These are phyloP conservation scores for Neotropicomus parvogracilis DNA, from an alignment of 1,284 basidiomycete species.

Conservation along the genomic window DNA sequence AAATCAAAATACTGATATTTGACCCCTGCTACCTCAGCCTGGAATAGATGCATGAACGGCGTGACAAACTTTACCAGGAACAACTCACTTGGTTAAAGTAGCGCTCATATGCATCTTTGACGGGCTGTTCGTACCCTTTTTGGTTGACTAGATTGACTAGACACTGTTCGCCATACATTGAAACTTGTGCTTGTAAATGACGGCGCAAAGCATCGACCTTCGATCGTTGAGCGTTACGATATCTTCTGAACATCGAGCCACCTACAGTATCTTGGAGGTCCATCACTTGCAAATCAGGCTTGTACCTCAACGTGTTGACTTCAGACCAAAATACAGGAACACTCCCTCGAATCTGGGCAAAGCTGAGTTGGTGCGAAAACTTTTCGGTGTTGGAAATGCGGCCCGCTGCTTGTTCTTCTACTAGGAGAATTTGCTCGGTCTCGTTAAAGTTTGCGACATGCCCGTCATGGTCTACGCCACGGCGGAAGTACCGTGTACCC, in stretches of 20 bases:
- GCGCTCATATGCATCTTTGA: slow-evolving; percentile 94
- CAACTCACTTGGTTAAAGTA: slow-evolving; percentile 58
- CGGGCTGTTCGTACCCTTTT: slow-evolving; percentile 89
- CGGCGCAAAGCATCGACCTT: slow-evolving; percentile 69
- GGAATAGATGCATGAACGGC: slow-evolving; percentile 4
- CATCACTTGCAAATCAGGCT: slow-evolving; percentile 97
- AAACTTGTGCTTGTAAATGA: slow-evolving; percentile 77
- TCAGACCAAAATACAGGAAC: slow-evolving; percentile 97
- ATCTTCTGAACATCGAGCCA: slow-evolving; percentile 13
- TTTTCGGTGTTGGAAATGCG: slow-evolving; percentile 46
- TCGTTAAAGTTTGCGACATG: slow-evolving; percentile 92
- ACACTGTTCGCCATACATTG: slow-evolving; percentile 76
- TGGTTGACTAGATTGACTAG: slow-evolving; percentile 95
- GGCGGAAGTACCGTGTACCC: slow-evolving; percentile 95
- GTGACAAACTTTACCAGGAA: not conserved
- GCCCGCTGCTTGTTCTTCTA: slow-evolving; percentile 54
- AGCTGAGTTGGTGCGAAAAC: slow-evolving; percentile 67
- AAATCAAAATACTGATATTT: slow-evolving; percentile 98
- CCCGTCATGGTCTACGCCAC: slow-evolving; percentile 85
- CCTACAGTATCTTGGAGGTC: slow-evolving; percentile 80
- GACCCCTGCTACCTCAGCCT: slow-evolving; percentile 66
- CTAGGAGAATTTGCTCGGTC: slow-evolving; percentile 87
- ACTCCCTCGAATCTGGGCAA: slow-evolving; percentile 92
- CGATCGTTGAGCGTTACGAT: slow-evolving; percentile 4
- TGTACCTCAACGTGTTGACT: slow-evolving; percentile 94